phyloP scores from a whole-genome alignment of 129 eudicot species.

The Flaveria bidentis region DNA sequence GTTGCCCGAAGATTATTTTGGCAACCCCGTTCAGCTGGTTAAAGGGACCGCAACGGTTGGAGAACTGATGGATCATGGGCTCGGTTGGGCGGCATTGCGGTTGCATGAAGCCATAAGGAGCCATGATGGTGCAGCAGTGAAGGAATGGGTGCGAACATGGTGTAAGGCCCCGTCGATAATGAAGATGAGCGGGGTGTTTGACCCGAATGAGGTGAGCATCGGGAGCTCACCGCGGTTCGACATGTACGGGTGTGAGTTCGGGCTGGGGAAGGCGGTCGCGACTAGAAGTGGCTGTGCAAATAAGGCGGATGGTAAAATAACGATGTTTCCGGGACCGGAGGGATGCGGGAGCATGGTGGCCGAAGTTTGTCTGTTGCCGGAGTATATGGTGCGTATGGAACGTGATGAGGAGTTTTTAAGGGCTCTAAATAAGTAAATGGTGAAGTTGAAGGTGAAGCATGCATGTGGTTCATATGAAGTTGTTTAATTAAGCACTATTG shows the following conservation, averaged over 20 bases:
- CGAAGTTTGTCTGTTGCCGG: constrained; percentile 42
- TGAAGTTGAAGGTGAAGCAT: neutral
- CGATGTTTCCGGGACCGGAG: constrained; percentile 39
- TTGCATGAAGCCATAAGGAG: constrained; percentile 35
- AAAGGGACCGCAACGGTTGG: constrained; percentile 4
- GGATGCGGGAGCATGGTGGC: constrained; percentile 48
- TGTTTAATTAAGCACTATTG: no score
- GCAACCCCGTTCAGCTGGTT: constrained; percentile 28
- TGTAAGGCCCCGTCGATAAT: constrained; percentile 3
- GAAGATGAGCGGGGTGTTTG: constrained; percentile 15
- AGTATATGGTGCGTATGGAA: constrained; percentile 42
- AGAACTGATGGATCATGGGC: constrained; percentile 29
- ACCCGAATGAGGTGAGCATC: constrained; percentile 20
- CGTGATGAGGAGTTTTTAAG: constrained; percentile 38
- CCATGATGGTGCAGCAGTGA: constrained; percentile 21
- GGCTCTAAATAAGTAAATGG: neutral
- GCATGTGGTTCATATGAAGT: no score
- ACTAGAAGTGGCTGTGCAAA: constrained; percentile 45
- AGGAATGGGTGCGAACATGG: constrained; percentile 27
- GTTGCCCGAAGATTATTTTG: constrained; percentile 42
- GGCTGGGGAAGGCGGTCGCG: constrained; percentile 57
- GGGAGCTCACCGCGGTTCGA: constrained; percentile 58
- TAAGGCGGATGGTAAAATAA: constrained; percentile 45
- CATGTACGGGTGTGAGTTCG: constrained; percentile 55
- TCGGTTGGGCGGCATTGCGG: constrained; percentile 56